phyloP scores from a whole-genome alignment of 23 red algal species.

The Gracilaria gracilis region DNA sequence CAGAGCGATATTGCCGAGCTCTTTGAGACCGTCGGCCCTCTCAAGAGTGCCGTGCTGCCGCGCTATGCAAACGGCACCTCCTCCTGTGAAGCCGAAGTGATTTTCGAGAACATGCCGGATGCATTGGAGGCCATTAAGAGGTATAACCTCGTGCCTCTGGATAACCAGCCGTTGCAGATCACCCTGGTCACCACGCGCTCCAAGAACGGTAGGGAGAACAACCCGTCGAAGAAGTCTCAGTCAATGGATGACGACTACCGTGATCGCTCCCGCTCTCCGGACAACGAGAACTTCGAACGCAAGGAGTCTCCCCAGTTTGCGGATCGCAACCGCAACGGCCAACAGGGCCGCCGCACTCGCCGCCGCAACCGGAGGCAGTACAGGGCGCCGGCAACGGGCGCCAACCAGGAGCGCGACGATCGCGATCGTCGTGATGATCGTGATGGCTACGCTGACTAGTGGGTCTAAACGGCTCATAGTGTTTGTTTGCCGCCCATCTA shows the following conservation, averaged over 20 bases:
- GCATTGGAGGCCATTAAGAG: conserved; percentile 88
- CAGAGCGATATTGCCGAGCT: conserved; percentile 78
- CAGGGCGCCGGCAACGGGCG: background rate
- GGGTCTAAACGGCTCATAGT: background rate
- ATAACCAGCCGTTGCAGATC: conserved; percentile 87
- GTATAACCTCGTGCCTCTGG: conserved; percentile 92
- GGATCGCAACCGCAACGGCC: conserved; percentile 38
- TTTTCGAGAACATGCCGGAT: conserved; percentile 76
- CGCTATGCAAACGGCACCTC: conserved; percentile 46
- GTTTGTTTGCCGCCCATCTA: conserved; percentile 5
- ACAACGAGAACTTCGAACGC: conserved; percentile 8
- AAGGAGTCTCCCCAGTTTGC: background rate
- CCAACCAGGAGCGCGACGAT: conserved; percentile 33
- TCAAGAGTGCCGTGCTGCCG: conserved; percentile 52
- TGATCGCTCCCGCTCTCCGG: conserved; percentile 20
- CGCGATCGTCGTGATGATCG: conserved; percentile 42
- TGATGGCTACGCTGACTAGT: conserved; percentile 40
- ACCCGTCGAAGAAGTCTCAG: conserved; percentile 28
- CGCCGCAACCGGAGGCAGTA: conserved; percentile 42
- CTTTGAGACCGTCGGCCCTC: conserved; percentile 75
- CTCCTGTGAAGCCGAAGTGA: conserved; percentile 76
- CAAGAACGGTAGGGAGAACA: conserved; percentile 27
- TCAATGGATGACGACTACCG: conserved; percentile 14
- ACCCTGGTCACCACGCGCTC: conserved; percentile 69
- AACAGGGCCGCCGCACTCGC: conserved; percentile 10